Evolutionary conservation across 106 monocot genomes (phyloP), one percentile per base, ranked within the genome.

Genomic region (Chionographis japonica): DNA sequence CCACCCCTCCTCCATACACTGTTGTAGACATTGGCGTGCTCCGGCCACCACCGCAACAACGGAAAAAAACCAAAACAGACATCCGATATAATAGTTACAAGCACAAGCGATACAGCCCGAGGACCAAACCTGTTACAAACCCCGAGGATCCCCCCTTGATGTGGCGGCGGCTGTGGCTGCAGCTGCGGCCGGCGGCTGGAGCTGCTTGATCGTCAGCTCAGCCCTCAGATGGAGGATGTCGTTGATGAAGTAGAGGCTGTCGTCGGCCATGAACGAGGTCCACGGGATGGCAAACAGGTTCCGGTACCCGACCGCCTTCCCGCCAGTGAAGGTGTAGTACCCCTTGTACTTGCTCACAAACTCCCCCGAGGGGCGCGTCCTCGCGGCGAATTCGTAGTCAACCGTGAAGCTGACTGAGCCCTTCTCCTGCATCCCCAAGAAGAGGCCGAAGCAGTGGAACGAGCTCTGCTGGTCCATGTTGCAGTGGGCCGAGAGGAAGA

Each of bases 341-440:
- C 89, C 89, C 62, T 85, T 90, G 62, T 90, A 90, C 71, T 90
- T 90, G 77, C 80, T 90, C 35, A 80, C 77, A 71, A 90, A 90
- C 60, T 90, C 89, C 2, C 80, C 83, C 0, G 79, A 40, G 2
- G 80, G 74, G 18, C 68, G 83, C 4, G 85, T 74, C 62, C 89
- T 85, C 16, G 83, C 89, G 11, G 89, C 79, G 62, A 90, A 90
- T 53, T 90, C 89, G 46, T 90, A 90, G n/a, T 90, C 89, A 5
- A 90, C 89, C 12, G 89, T 85, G 19, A 90, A 84, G 56, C 83
- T 75, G 20, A 79, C 83, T 4, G 89, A 86, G 4, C 83, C 85
- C 63, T 83, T 90, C 61, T 90, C 89, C 58, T 90, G 89, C 89
- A 90, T 90, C 55, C 89, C 89, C 4, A 90, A 39, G 63, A 90